Evolutionary conservation across 352 stramenopile species (phyloP), one percentile per base, ranked within the genome.

Genomic region (Globisporangium parvum): DNA sequence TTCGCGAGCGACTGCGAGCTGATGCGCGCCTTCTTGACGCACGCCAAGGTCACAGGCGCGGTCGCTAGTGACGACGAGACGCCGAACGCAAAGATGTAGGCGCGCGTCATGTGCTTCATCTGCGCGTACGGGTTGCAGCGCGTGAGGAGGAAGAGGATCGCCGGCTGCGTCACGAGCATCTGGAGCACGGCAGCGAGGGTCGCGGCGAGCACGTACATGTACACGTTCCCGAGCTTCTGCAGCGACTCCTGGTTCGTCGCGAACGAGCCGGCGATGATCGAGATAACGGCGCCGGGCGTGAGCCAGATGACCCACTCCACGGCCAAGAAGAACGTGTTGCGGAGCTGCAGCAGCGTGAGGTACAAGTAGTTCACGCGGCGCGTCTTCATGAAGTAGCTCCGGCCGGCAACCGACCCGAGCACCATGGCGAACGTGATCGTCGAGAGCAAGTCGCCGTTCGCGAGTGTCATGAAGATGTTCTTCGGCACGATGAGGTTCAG

Each of bases 401-500:
- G 70, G 0, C 77, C 80, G 2, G 77, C 75, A 37, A 88, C 65
- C 0, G 75, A 71, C 2, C 80, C 80, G 11, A 93, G 57, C 5
- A 84, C 63, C 66, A 87, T 86, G 28, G 80, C 74, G 48, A 91
- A 91, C 9, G 73, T 75, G 57, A 91, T 87, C 37, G 85, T 75
- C 2, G 74, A 73, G 10, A 90, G 54, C 40, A 89, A 28, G 42
- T 87, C 67, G 18, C 67, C 66, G 15, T 81, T 72, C 24, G 66
- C 53, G 21, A 93, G 51, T 3, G 77, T 70, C 0, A 31, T 28
- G 37, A 84, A 75, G 39, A 93, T 80, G 71, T 91, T 93, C 42
- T 71, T 60, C 2, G 79, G 76, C 40, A 91, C 74, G 11, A 91
- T 55, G 3, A 73, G 63, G 44, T 80, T 44, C 26, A 89, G 66